Base-by-base conservation (phyloP, 192 early-diverging fungal genomes). In the Tieghemiomyces parasiticus region DNA sequence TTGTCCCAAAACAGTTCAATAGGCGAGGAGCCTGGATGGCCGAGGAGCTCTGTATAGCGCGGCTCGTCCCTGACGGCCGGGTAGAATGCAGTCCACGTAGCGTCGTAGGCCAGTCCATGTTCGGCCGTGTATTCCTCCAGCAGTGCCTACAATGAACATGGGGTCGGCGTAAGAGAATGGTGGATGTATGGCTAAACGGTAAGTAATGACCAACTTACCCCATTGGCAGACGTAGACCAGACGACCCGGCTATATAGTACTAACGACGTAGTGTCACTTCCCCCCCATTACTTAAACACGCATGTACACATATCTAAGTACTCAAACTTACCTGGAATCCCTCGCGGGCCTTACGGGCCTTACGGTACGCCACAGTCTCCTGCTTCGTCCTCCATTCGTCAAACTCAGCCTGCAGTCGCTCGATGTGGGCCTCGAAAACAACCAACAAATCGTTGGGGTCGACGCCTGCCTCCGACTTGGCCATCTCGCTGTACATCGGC, bases 1-100 rank as follows among this genome's bases (percentile, higher is more conserved):
- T 83, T 60, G 66, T 98, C 95, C 88, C 93, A 95, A 67, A 95
- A 98, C 33, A 98, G 61, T 46, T 98, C 95, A 33, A 92, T 65
- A 0, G 95, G 93, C 8, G 81, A 80, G 3, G 90, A 91, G 10
- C 91, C 92, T 1, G 80, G 70, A 63, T 89, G 82, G 0, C 89
- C 89, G 3, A 98, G 74, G 64, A 92, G 81, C 8, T 77, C 63
- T 0, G 46, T 60, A 58, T 88, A 94, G 22, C 85, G 71, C 20
- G 68, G 58, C 60, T 96, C 90, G 0, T 76, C 69, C 35, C 83
- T 77, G 60, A 94, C 74, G 28, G 75, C 33, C 2, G 86, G 85
- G 61, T 84, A 88, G 9, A 95, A 72, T 44, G 94, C 85, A 64
- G 81, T 84, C 95, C 95, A 98, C 42, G 78, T 79, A 3, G 82